Base-by-base conservation (phyloP, 2,329 filamentous ascomycete genomes). In the Fulvia fulva region DNA sequence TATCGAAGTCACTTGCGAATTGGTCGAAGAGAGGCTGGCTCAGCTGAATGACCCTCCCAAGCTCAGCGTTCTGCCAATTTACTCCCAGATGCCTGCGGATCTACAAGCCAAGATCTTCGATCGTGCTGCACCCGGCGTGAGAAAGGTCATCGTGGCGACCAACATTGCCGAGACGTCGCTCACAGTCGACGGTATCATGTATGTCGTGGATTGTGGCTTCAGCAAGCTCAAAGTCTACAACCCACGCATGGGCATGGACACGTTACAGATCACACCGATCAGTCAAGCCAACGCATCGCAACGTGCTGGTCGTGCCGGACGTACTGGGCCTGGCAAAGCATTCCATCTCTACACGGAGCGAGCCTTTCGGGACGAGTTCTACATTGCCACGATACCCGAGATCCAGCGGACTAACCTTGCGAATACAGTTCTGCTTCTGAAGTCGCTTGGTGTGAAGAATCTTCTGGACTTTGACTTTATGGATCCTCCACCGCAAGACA, bases 221-320 rank as follows among this genome's bases (percentile, higher is more conserved):
- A 96, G 91, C 1, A 99, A 99, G 74, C 84, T 97, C 71, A 99
- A 99, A 73, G 94, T 99, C 4, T 99, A 97, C 76, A 99, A 99
- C 69, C 92, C 94, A 5, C 89, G 92, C 54, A 97, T 99, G 91
- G 94, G 94, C 57, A 99, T 99, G 94, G 94, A 99, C 70, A 97
- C 93, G 0, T 83, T 99, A 14, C 94, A 97, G 70, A 96, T 99
- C 65, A 99, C 94, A 0, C 94, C 94, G 0, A 95, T 99, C 54
- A 97, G 92, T 2, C 94, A 99, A 73, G 94, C 94, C 66, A 99
- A 99, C 73, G 88, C 91, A 4, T 91, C 89, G 3, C 94, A 99
- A 71, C 86, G 94, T 68, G 93, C 94, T 43, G 94, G 94, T 58
- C 89, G 94, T 72, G 94, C 94, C 46, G 94, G 94, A 19, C 85